Percentiles rank a stretch among this genome's conserved stretches.
These are phyloP conservation scores for Ascoidea asiatica DNA, from an alignment of 805 yeast genomes.

Conservation along the genomic window DNA sequence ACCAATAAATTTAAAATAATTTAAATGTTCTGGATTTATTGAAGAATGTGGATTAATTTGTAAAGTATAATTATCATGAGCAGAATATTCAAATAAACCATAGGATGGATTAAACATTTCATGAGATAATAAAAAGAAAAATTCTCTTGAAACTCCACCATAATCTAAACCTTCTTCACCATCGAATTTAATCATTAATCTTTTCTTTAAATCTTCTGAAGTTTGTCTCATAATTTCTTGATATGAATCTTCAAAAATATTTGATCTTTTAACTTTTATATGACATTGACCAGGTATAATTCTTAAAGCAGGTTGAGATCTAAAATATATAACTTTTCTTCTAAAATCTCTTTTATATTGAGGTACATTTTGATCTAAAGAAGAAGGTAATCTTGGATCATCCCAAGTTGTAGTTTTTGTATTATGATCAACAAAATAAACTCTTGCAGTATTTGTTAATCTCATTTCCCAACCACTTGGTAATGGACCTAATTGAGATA, in stretches of 20 bases:
- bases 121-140: conserved; percentile 89
- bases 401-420: conserved; percentile 99
- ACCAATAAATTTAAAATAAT: conserved; percentile 95
- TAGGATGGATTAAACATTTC: conserved; percentile 98
- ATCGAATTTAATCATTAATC: conserved; percentile 95
- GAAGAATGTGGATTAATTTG: conserved; percentile 97
- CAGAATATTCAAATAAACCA: conserved; percentile 93
- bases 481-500: conserved; percentile 91
- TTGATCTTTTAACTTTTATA: conserved; percentile 92
- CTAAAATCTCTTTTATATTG: conserved; percentile 98
- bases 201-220: conserved; percentile 94
- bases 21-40: conserved; percentile 94
- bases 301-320: conserved; percentile 96
- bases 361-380: conserved; percentile 95
- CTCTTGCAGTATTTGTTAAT: conserved; percentile 95
- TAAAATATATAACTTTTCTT: conserved; percentile 91
- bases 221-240: conserved; percentile 98
- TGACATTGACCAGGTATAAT: conserved; percentile 98
- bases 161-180: conserved; percentile 99
- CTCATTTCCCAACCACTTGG: conserved; percentile 99
- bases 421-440: conserved; percentile 96
- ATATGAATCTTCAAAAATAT: conserved; percentile 92
- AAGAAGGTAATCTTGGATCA: conserved; percentile 96
- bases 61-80: conserved; percentile 94
- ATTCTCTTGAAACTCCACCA: conserved; percentile 98